Conservation (phyloP, 106 monocot species). For the Hemerocallis citrina region DNA sequence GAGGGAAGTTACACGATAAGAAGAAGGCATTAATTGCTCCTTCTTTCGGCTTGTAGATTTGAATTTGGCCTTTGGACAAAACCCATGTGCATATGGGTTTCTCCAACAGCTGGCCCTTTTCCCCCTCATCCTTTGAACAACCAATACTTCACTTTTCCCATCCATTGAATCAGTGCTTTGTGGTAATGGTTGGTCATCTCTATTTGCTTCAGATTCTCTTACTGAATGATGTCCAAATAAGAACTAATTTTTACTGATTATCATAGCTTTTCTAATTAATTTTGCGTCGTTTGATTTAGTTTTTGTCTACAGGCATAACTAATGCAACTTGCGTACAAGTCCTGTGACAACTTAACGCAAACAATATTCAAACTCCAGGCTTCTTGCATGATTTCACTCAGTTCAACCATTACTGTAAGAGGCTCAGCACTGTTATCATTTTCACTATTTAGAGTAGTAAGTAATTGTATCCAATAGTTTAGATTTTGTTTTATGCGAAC, state of each 20-base stretch:
- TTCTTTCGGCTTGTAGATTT: not conserved
- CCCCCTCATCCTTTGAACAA: conserved; percentile 6
- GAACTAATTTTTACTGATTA: not conserved
- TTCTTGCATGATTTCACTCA: no score
- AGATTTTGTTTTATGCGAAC: no score
- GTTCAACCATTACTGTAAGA: no score
- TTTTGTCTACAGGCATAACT: not conserved
- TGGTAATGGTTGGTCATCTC: not conserved
- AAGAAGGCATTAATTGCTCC: not conserved
- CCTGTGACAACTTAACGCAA: no score
- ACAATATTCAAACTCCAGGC: no score
- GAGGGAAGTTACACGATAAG: not conserved
- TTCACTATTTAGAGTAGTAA: no score
- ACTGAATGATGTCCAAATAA: not conserved
- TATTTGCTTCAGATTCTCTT: not conserved
- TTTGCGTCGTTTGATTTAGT: not conserved
- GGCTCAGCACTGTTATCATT: no score
- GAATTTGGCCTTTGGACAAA: not conserved
- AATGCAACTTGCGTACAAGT: no score
- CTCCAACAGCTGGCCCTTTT: not conserved
- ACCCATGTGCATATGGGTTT: conserved; percentile 2
- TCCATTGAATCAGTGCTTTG: conserved; percentile 4
- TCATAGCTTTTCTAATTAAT: not conserved
- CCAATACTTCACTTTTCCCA: not conserved
- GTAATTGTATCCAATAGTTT: no score